phyloP scores from a whole-genome alignment of 2,329 filamentous ascomycete species.

The Aspergillus sp. region DNA sequence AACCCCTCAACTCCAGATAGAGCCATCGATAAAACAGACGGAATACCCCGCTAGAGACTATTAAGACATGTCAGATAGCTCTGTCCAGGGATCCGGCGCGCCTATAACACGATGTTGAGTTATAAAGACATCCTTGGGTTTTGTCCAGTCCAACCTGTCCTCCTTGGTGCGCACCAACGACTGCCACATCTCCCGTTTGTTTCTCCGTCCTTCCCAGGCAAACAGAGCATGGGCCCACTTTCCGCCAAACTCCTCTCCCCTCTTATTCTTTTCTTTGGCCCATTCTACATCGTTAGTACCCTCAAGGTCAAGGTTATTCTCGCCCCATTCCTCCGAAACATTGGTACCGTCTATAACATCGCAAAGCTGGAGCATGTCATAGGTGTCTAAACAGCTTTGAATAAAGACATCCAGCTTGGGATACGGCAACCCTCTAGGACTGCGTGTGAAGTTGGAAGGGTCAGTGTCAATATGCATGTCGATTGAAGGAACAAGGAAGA shows the following conservation, averaged over 20 bases:
- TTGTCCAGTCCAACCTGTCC: conserved; percentile 19
- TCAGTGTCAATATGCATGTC: conserved; percentile 17
- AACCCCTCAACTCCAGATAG: conserved; percentile 4
- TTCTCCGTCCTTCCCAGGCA: conserved; percentile 16
- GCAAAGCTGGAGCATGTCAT: conserved; percentile 18
- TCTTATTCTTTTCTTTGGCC: conserved; percentile 19
- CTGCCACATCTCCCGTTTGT: conserved; percentile 17
- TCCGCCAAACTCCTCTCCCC: conserved; percentile 14
- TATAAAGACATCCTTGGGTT: conserved; percentile 17
- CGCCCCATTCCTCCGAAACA: conserved; percentile 22
- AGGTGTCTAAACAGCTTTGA: conserved; percentile 22
- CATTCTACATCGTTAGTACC: conserved; percentile 20
- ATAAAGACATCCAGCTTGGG: conserved; percentile 20
- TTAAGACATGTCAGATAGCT: conserved; percentile 13
- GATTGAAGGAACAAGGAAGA: conserved; percentile 19
- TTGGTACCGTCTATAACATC: conserved; percentile 24
- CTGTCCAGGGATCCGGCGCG: conserved; percentile 20
- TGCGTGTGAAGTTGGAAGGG: conserved; percentile 19
- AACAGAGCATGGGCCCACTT: conserved; percentile 18
- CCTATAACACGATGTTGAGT: conserved; percentile 20
- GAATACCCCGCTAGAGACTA: conserved; percentile 4
- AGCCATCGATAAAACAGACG: background rate
- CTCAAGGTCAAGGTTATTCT: conserved; percentile 17
- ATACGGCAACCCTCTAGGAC: conserved; percentile 21
- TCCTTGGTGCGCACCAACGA: conserved; percentile 19